These are phyloP conservation scores for Nitzschia palea DNA, from an alignment of 108 stramenopile species.

Conservation along the genomic window DNA sequence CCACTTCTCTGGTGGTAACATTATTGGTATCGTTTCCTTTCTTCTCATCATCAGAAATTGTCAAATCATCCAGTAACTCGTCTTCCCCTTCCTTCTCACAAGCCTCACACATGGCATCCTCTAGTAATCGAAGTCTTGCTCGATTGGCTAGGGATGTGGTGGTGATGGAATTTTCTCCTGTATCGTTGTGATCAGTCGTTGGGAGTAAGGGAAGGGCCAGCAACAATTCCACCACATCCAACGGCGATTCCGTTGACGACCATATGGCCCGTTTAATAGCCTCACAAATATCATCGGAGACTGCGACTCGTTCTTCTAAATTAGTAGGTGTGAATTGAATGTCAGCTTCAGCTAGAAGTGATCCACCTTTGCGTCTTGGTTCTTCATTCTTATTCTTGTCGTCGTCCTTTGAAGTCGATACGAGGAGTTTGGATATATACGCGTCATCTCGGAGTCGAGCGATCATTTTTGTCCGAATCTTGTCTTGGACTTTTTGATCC, in stretches of 20 bases:
- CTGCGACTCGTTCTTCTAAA: slow-evolving; percentile 74
- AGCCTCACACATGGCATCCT: slow-evolving; percentile 84
- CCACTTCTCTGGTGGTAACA: too few species aligned
- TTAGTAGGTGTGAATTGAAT: slow-evolving; percentile 15
- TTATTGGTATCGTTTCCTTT: too few species aligned
- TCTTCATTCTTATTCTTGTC: neutral
- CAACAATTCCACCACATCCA: slow-evolving; percentile 62
- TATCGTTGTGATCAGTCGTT: slow-evolving; percentile 8
- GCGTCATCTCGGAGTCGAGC: slow-evolving; percentile 48
- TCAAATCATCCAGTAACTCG: slow-evolving; percentile 67
- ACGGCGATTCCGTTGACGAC: slow-evolving; percentile 40
- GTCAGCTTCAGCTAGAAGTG: slow-evolving; percentile 21
- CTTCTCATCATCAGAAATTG: slow-evolving; percentile 36
- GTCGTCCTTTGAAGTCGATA: neutral
- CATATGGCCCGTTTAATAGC: slow-evolving; percentile 53
- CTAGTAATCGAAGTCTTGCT: slow-evolving; percentile 71
- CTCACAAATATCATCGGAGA: slow-evolving; percentile 44
- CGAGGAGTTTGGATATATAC: slow-evolving; percentile 41
- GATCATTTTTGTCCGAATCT: slow-evolving; percentile 51
- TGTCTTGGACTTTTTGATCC: slow-evolving; percentile 9
- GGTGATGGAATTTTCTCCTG: neutral
- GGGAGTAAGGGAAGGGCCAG: slow-evolving; percentile 61
- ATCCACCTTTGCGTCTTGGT: neutral
- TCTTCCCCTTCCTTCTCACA: slow-evolving; percentile 82
- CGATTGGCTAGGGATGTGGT: slow-evolving; percentile 45